phyloP scores from a whole-genome alignment of 2,329 filamentous ascomycete genomes.

The Fusarium dlaminii region DNA sequence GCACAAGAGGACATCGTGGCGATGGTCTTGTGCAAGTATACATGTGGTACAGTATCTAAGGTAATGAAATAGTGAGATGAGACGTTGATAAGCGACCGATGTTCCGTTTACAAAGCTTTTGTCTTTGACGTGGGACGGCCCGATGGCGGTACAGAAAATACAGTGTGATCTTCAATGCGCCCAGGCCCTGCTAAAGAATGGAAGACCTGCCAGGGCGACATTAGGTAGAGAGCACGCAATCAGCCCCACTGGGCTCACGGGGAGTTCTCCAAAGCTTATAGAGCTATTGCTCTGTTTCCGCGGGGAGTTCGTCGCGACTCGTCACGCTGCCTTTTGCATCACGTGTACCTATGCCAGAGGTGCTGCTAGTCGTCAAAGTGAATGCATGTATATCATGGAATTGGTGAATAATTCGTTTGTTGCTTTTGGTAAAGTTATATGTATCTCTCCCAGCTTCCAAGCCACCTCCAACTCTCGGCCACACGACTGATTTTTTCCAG shows the following conservation, averaged over 20 bases:
- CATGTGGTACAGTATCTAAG: neutral
- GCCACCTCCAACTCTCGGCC: conserved; percentile 72
- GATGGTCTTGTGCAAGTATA: conserved; percentile 3
- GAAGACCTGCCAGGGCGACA: conserved; percentile 17
- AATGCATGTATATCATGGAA: neutral
- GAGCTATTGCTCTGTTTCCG: conserved; percentile 10
- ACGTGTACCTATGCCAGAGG: conserved; percentile 13
- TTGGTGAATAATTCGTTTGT: conserved; percentile 9
- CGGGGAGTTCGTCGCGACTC: conserved; percentile 23
- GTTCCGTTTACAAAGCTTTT: conserved; percentile 3
- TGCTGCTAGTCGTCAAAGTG: conserved; percentile 2
- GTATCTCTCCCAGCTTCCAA: conserved; percentile 71
- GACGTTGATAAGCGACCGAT: conserved; percentile 21
- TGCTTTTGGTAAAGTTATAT: conserved; percentile 39
- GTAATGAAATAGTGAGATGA: neutral
- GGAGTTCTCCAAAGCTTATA: conserved; percentile 33
- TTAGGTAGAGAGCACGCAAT: conserved; percentile 31
- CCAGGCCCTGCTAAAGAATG: conserved; percentile 14
- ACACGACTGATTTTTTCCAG: conserved; percentile 66
- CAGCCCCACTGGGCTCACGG: conserved; percentile 34
- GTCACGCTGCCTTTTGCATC: conserved; percentile 17
- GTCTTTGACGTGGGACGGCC: neutral
- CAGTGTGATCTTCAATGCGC: conserved; percentile 3
- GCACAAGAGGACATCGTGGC: conserved; percentile 16
- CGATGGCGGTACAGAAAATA: conserved; percentile 8